Conservation (phyloP, 345 rosid species). For the Eucalyptus erythrocorys region DNA sequence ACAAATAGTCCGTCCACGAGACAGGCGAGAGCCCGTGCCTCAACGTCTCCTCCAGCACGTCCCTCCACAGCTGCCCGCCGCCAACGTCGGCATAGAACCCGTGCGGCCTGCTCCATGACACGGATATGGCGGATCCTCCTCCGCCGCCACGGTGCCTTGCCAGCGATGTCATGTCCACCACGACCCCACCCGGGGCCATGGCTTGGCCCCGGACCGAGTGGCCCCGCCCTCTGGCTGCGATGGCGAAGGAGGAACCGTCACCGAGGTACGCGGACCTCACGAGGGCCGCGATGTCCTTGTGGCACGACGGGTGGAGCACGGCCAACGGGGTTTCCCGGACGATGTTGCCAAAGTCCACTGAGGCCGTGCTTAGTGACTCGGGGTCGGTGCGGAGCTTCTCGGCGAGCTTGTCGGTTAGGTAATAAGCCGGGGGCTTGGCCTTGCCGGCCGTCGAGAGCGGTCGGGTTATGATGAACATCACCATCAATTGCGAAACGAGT, state of each 20-base stretch:
- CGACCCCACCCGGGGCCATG: conserved; percentile 51
- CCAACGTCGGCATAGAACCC: conserved; percentile 60
- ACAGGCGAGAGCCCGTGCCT: conserved; percentile 55
- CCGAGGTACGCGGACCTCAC: conserved; percentile 16
- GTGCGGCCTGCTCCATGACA: neutral
- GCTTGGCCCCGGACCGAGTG: conserved; percentile 81
- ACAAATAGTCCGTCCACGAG: conserved; percentile 82
- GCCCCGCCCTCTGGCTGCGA: conserved; percentile 76
- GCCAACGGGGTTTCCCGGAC: conserved; percentile 36
- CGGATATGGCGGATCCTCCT: neutral
- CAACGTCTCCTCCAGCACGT: conserved; percentile 40
- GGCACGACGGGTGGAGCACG: conserved; percentile 54
- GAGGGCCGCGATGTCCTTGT: conserved; percentile 31
- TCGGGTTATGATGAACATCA: neutral
- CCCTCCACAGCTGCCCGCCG: conserved; percentile 72
- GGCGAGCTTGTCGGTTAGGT: neutral
- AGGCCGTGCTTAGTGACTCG: conserved; percentile 23
- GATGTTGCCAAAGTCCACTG: conserved; percentile 63
- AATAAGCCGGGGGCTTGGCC: neutral
- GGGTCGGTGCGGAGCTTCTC: conserved; percentile 26
- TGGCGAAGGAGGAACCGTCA: conserved; percentile 8
- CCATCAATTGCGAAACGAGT: conserved; percentile 4
- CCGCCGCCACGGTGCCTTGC: conserved; percentile 9
- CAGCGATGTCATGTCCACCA: conserved; percentile 55
- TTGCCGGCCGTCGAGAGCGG: neutral